Percentiles rank a stretch among this genome's conserved stretches.
Conservation (phyloP, 768 basidiomycete genomes). For the Cytidiella melzeri region DNA sequence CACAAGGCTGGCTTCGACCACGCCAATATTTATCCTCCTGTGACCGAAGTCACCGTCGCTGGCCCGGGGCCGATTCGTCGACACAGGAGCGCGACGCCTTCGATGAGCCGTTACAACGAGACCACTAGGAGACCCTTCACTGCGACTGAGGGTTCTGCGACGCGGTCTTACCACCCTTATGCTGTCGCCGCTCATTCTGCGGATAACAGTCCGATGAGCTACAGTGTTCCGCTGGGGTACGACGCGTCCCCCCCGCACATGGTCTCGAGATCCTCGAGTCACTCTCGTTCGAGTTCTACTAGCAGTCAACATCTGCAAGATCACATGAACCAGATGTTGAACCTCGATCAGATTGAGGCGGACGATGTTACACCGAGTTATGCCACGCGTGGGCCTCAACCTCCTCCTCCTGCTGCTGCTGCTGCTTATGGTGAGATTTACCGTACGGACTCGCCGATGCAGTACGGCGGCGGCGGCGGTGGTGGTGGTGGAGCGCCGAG, state of each 20-base stretch:
- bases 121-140: slow-evolving; percentile 42
- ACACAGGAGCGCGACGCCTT: slow-evolving; percentile 75
- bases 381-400: slow-evolving; percentile 11
- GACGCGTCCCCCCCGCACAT: slow-evolving; percentile 12
- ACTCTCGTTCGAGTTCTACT: slow-evolving; percentile 21
- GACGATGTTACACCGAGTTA: slow-evolving; percentile 9
- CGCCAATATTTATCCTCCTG: slow-evolving; percentile 39
- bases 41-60: slow-evolving; percentile 34
- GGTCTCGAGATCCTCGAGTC: slow-evolving; percentile 1
- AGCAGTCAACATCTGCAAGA: slow-evolving; percentile 18
- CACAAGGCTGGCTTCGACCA: slow-evolving; percentile 67
- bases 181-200: slow-evolving; percentile 23
- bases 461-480: slow-evolving; percentile 11
- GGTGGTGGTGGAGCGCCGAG: slow-evolving; percentile 9
- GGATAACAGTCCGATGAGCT: slow-evolving; percentile 36
- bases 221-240: slow-evolving; percentile 42
- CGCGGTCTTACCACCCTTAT: slow-evolving; percentile 31
- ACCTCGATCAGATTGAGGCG: slow-evolving; percentile 18
- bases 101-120: slow-evolving; percentile 43
- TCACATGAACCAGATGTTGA: slow-evolving; percentile 23
- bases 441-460: slow-evolving; percentile 25
- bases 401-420: slow-evolving; percentile 1
- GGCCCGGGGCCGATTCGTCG: slow-evolving; percentile 60
- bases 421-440: slow-evolving; percentile 18
- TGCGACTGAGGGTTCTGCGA: slow-evolving; percentile 31